These are phyloP conservation scores for Penicillium vulpinum DNA, from an alignment of 2,329 filamentous ascomycete species.

Conservation along the genomic window DNA sequence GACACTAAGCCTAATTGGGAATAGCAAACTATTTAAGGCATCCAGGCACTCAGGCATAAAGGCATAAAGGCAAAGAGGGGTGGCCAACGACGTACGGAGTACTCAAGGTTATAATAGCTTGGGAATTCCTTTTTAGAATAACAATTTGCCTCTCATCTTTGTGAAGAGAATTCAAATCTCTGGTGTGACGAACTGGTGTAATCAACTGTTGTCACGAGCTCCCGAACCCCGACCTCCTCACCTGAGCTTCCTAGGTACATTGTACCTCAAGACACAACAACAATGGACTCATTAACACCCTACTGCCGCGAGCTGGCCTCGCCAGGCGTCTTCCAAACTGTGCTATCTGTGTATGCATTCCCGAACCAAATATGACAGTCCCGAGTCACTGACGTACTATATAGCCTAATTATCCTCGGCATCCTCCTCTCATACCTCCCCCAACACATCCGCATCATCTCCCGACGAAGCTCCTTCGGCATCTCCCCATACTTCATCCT, in stretches of 20 bases:
- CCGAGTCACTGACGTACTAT: constrained; percentile 10
- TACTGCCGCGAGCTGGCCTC: constrained; percentile 55
- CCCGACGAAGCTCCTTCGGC: constrained; percentile 81
- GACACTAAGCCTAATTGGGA: neutral
- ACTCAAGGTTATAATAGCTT: neutral
- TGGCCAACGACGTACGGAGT: neutral
- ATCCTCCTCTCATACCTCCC: constrained; percentile 92
- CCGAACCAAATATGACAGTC: neutral
- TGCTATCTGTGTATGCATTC: constrained; percentile 20
- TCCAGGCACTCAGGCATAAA: neutral
- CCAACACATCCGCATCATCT: constrained; percentile 89
- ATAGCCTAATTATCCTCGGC: constrained; percentile 74
- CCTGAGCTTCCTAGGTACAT: constrained; percentile 6
- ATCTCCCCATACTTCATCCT: constrained; percentile 95
- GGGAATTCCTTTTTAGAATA: neutral
- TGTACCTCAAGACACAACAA: neutral
- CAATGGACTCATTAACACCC: constrained; percentile 28
- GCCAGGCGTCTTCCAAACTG: constrained; percentile 45
- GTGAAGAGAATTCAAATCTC: neutral
- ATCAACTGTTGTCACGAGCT: constrained; percentile 6
- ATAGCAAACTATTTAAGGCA: neutral
- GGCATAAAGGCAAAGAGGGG: neutral
- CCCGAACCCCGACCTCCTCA: neutral
- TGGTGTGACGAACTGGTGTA: neutral
- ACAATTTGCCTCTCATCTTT: neutral